Evolutionary conservation across 169 alveolate species (phyloP), one percentile per base, ranked within the genome.

Genomic region (Plasmodium adleri): DNA sequence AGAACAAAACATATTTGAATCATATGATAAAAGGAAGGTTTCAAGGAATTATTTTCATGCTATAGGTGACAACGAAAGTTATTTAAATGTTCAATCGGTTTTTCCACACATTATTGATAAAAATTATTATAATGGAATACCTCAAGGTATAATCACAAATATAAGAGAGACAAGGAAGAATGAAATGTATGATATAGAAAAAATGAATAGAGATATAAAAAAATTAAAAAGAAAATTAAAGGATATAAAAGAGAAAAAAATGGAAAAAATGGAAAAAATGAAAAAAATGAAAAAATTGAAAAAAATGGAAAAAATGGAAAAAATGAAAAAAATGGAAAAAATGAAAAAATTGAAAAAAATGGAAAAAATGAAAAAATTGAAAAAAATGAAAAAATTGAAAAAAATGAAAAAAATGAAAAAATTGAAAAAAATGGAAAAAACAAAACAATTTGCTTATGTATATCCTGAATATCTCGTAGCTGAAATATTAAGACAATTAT

Each of bases 381-480:
- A 5, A 6, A 43, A 22, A 3, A 67, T 1, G 1, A 6, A 39
- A 4, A 3, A 15, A 12, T 7, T 15, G 45, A 43, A 7, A 3
- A 10, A 6, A 13, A 39, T 32, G 60, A 39, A 24, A 13, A n/a
- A 58, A 28, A 60, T 32, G 28, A 54, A 58, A n/a, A 32, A 71
- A 63, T 8, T 7, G 13, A 22, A 45, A 3, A 15, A 45, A 8
- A 43, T 20, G 20, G 8, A 17, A 4, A 63, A 39, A 52, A 72
- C 26, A 58, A 22, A 59, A 39, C 56, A 74, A 1, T 6, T 24
- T 22, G 28, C 43, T 2, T 20, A 45, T 67, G 49, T 80, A 28
- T 80, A 80, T 47, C 90, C 90, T 9, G 73, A 80, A 60, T 80
- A 80, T 60, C 60, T 80, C 12, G 54, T 80, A 26, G 90, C 83